Base-by-base conservation (phyloP, 345 rosid species). In the Kernera saxatilis region DNA sequence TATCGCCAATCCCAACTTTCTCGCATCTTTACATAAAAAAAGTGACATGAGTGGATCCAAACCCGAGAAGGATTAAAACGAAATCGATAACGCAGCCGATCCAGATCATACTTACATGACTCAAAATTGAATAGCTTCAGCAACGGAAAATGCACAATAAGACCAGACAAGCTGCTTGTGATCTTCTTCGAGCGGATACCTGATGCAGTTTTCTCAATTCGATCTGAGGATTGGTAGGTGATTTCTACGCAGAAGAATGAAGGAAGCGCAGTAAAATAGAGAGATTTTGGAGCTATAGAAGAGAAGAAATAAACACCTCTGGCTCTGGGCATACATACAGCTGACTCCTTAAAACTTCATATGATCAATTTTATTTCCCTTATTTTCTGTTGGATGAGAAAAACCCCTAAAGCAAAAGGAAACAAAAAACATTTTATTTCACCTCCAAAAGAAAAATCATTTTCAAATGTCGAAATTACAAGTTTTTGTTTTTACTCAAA, bases 41-140 rank as follows among this genome's bases (percentile, higher is more conserved):
- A 46, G 49, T 37, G 22, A 60, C 75, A 50, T 26, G 59, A 74
- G 4, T 50, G 46, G 57, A 74, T 60, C 62, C 56, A 67, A 52
- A 9, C 59, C 22, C 11, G 8, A 32, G 37, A 61, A 7, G 6
- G 43, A 4, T 5, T 5, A 10, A 27, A 59, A 48, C 37, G 52
- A 57, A 57, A 73, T 37, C 43, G 41, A 54, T 8, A 55, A 36
- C 25, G 17, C 2, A 65, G 44, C 4, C 56, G 68, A 67, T 60
- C 69, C 26, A 43, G 64, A 75, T 75, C 69, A 27, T 15, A 68
- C 64, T 50, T 55, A 58, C 26, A 30, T 11, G 36, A 56, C 2
- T n/a, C 44, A 0, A n/a, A 59, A 51, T 50, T 25, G 64, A 43
- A 51, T 3, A 65, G 21, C 29, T 54, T 8, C 14, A 55, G 71